Base-by-base conservation (phyloP, 805 yeast species). In the Metschnikowia aberdeeniae region DNA sequence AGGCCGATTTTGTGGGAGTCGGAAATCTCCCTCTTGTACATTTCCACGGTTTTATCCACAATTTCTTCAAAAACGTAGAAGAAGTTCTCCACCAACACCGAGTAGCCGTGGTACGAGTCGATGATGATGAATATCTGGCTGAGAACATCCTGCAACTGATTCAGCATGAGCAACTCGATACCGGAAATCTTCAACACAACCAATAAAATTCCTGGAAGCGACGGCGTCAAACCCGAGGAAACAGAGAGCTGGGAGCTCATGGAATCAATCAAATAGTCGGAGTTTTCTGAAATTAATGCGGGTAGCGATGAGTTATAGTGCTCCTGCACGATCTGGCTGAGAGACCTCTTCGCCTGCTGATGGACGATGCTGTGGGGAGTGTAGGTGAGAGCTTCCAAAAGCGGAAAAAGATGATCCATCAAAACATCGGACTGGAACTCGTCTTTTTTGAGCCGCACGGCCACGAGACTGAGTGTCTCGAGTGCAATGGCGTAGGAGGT, bases 71-170 rank as follows among this genome's bases (percentile, higher is more conserved):
- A 88, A 0, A 88, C 84, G 3, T 73, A 64, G 50, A 89, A 86
- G 47, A 88, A 82, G 1, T 88, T 87, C 46, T 82, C 82, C 43
- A 87, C 82, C 13, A 93, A 66, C 12, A 73, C 69, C 1, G 81
- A 68, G 61, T 92, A 92, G 0, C 92, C 95, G 64, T 90, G 96
- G 57, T 84, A 92, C 43, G 81, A 72, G 64, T 92, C 98, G 40
- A 92, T 70, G 30, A 90, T 66, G 14, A 82, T 78, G 61, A 92
- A 89, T 50, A 89, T 75, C 3, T 89, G 80, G 39, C 81, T 77
- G 14, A 92, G 68, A 1, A 92, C 72, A 61, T 92, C 98, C 41
- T 73, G 78, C 42, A 92, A 71, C 47, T 81, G 87, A 46, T 69
- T 68, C 8, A 59, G 51, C 28, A 75, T 72, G 11, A 89, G 67